Percentiles rank a stretch among this genome's conserved stretches.
These are phyloP conservation scores for Hymenoscyphus scutula DNA, from an alignment of 2,329 filamentous ascomycete genomes.

Conservation along the genomic window DNA sequence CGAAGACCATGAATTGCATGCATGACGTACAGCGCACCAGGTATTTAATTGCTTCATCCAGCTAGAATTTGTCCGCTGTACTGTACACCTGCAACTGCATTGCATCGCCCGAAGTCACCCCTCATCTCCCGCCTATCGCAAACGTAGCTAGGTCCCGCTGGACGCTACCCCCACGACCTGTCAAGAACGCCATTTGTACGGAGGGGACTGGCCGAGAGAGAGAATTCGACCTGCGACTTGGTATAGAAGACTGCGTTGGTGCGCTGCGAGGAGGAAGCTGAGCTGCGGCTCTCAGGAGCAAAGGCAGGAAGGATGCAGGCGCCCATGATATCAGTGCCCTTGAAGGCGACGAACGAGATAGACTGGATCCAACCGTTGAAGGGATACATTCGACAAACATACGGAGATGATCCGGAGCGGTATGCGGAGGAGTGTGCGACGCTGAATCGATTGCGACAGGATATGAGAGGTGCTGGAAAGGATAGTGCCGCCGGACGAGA, in stretches of 20 bases:
- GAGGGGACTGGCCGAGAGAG: slow-evolving; percentile 2
- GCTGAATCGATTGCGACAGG: slow-evolving; percentile 91
- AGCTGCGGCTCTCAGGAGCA: slow-evolving; percentile 37
- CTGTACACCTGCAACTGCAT: not conserved
- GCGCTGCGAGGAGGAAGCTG: slow-evolving; percentile 32
- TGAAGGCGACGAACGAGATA: slow-evolving; percentile 95
- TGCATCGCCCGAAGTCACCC: not conserved
- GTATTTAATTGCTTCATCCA: slow-evolving; percentile 15
- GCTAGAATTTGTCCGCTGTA: slow-evolving; percentile 6
- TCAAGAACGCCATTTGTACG: slow-evolving; percentile 4
- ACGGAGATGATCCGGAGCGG: slow-evolving; percentile 93
- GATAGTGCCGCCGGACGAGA: slow-evolving; percentile 93
- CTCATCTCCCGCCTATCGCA: slow-evolving; percentile 7
- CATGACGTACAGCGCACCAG: slow-evolving; percentile 19
- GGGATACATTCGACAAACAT: slow-evolving; percentile 86
- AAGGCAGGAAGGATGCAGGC: slow-evolving; percentile 64
- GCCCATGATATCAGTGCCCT: slow-evolving; percentile 91
- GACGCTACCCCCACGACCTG: slow-evolving; percentile 10
- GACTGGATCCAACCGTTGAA: slow-evolving; percentile 95
- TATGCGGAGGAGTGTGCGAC: slow-evolving; percentile 95
- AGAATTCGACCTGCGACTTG: not conserved
- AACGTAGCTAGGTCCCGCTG: slow-evolving; percentile 7
- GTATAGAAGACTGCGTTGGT: slow-evolving; percentile 8
- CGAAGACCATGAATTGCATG: slow-evolving; percentile 27
- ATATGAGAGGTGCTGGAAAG: slow-evolving; percentile 96